Conservation (phyloP, 192 early-diverging fungal species). For the Podila epigama region DNA sequence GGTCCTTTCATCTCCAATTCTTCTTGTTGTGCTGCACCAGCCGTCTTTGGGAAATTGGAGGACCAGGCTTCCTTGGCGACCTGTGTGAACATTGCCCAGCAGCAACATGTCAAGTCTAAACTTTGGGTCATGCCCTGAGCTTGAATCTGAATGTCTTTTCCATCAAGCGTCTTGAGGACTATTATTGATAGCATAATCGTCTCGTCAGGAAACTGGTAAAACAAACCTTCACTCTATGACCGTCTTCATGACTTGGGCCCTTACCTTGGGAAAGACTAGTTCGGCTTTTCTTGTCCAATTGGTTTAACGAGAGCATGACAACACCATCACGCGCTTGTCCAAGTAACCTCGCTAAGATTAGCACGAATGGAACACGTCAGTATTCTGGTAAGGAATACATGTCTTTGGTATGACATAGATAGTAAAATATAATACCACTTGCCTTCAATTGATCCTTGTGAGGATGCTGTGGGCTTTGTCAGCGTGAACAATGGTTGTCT, state of each 20-base stretch:
- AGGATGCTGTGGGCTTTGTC: neutral
- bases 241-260: neutral
- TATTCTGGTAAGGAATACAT: neutral
- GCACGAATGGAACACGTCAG: neutral
- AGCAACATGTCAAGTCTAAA: conserved; percentile 19
- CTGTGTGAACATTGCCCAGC: conserved; percentile 28
- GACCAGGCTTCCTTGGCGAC: neutral
- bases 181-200: too few relatives aligned
- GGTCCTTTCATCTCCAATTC: neutral
- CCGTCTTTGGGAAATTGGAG: neutral
- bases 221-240: too few relatives aligned
- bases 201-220: too few relatives aligned
- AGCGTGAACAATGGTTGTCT: conserved; percentile 3
- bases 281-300: conserved; percentile 15
- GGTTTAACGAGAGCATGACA: conserved; percentile 17
- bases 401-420: neutral
- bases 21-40: neutral
- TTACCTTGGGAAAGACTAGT: conserved; percentile 8
- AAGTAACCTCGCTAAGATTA: conserved; percentile 1
- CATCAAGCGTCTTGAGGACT: conserved; percentile 10
- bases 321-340: conserved; percentile 12
- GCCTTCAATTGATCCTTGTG: conserved; percentile 9
- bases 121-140: neutral
- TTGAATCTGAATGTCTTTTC: conserved; percentile 15
- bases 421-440: too few relatives aligned